Percentiles rank a stretch among this genome's conserved stretches.
Evolutionary conservation across 176 grass and related monocot species (phyloP).

Genomic region (barley (Hordeum vulgare)): DNA sequence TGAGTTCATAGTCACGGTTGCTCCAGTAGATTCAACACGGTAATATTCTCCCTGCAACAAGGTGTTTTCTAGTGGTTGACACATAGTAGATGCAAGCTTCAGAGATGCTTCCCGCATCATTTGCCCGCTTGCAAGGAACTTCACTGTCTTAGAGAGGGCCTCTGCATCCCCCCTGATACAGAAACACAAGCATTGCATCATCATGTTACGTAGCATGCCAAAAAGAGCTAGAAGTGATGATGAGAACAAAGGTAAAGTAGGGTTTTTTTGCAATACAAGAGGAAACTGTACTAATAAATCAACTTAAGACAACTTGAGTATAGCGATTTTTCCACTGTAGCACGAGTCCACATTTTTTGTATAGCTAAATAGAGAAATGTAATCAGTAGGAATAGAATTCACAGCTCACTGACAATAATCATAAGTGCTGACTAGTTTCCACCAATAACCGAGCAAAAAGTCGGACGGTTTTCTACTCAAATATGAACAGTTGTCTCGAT

Average conservation of each 20-base stretch:
- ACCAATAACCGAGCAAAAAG: background rate
- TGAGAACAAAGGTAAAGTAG: background rate
- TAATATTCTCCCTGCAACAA: constrained; percentile 41
- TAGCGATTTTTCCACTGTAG: background rate
- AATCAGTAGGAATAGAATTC: background rate
- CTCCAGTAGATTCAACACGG: constrained; percentile 58
- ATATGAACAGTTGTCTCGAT: background rate
- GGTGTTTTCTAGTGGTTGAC: constrained; percentile 35
- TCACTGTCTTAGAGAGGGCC: constrained; percentile 29
- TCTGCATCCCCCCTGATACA: constrained; percentile 46
- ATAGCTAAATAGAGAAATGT: background rate
- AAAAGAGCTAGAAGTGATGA: background rate
- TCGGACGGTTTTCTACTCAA: background rate
- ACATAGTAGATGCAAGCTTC: constrained; percentile 36
- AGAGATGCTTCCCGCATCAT: constrained; percentile 71
- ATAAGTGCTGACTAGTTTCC: background rate
- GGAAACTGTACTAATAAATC: background rate
- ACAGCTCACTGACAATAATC: background rate
- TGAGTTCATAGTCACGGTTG: constrained; percentile 63
- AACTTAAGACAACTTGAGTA: background rate
- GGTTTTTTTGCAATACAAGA: background rate
- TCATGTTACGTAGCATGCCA: background rate
- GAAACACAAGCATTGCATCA: background rate
- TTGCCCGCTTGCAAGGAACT: constrained; percentile 55
- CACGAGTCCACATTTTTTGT: background rate